Evolutionary conservation across 306 rosid species (phyloP).

Genomic region (Inga leiocalycina): DNA sequence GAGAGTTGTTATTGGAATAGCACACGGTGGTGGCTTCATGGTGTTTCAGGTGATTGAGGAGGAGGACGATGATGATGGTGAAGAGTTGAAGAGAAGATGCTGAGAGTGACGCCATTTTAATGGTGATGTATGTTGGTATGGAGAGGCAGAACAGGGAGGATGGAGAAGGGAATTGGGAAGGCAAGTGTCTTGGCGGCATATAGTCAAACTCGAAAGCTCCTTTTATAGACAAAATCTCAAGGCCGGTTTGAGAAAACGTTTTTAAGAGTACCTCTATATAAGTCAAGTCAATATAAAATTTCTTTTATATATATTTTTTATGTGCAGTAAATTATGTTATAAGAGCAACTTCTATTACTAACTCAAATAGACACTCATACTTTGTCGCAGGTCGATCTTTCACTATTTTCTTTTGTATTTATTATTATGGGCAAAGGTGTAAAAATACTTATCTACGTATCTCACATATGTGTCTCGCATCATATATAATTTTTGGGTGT

Average conservation of each 20-base stretch:
- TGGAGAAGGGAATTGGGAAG: constrained; percentile 46
- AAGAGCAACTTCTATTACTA: too few relatives aligned
- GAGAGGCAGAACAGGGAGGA: constrained; percentile 34
- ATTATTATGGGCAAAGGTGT: neutral
- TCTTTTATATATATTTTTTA: too few relatives aligned
- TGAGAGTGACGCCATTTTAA: constrained; percentile 53
- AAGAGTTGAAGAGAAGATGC: constrained; percentile 42
- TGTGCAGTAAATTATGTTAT: too few relatives aligned
- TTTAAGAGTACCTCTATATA: too few relatives aligned
- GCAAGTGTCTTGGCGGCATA: constrained; percentile 43
- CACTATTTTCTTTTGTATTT: neutral
- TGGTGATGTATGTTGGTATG: neutral
- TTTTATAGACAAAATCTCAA: constrained; percentile 15
- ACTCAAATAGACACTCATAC: neutral
- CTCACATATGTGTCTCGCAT: too few relatives aligned
- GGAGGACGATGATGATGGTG: constrained; percentile 41
- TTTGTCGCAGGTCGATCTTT: neutral
- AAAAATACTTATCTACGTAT: too few relatives aligned
- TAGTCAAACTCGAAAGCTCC: constrained; percentile 29
- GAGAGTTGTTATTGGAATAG: constrained; percentile 38
- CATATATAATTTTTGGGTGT: too few relatives aligned
- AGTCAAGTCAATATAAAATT: too few relatives aligned
- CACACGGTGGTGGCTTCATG: constrained; percentile 52
- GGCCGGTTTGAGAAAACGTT: too few relatives aligned
- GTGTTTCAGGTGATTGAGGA: constrained; percentile 43